Base-by-base conservation (phyloP, 306 rosid genomes). In the Pachyrhizus erosus region DNA sequence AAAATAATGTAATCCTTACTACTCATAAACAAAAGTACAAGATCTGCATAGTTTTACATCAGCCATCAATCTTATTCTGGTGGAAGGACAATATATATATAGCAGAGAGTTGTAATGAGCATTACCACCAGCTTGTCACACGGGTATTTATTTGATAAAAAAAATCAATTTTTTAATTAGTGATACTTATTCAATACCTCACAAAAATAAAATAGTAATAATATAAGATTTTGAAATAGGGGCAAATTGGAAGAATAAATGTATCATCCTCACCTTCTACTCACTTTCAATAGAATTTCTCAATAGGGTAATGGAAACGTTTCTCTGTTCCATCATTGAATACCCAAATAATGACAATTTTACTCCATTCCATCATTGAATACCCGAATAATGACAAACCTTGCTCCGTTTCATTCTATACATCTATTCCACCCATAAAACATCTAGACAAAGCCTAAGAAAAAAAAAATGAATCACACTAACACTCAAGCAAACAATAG, bases 401-500 rank as follows among this genome's bases (percentile, higher is more conserved):
- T 52, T 13, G 39, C 20, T 78, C 31, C 21, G 20, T 58, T 20
- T 27, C 60, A 27, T 46, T 57, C 62, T 27, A 42, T 39, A 14
- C 10, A 45, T 29, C 65, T n/a, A 61, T 54, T 33, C 73, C 42
- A 61, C 29, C 9, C 27, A 61, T 34, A 51, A 34, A 62, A 48
- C 23, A 71, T 49, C 73, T 61, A 81, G 8, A 62, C 66, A 51
- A 23, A 73, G 45, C 37, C 33, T 2, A 62, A 51, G 42, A 54
- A 80, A n/a, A 64, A n/a, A 66, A 42, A 70, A 61, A 70, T 34
- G 72, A 21, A 72, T 34, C 67, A 3, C 23, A 24, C 33, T 51
- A 42, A 66, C 21, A 69, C 51, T 33, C 82, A 60, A 66, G 75
- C 46, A 80, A 79, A 79, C 55, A 60, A 61, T 15, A 31, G 46